Conservation (phyloP, 2,329 filamentous ascomycete genomes). For the Monosporascus sp. region DNA sequence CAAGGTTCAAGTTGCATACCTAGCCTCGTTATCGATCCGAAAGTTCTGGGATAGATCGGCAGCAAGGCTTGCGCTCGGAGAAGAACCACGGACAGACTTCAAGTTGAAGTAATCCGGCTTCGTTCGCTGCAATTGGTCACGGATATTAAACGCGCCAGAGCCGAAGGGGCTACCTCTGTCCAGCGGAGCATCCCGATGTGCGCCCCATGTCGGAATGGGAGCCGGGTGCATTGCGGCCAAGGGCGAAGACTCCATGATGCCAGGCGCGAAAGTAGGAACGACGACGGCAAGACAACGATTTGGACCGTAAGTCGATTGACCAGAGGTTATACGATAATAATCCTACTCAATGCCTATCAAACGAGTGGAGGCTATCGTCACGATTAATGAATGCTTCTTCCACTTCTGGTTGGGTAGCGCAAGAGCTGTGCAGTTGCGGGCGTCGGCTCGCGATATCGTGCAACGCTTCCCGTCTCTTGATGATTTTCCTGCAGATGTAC, state of each 20-base stretch:
- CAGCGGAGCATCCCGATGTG: slow-evolving; percentile 41
- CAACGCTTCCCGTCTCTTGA: not conserved
- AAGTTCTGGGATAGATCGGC: slow-evolving; percentile 97
- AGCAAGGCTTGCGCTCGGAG: slow-evolving; percentile 83
- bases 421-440: not conserved
- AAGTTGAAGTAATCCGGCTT: slow-evolving; percentile 75
- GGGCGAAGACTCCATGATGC: slow-evolving; percentile 86
- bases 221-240: slow-evolving; percentile 86
- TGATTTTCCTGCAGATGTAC: not conserved
- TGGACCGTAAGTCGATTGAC: slow-evolving; percentile 2
- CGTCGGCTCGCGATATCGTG: not conserved
- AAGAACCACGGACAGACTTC: slow-evolving; percentile 75
- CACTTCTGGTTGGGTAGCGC: slow-evolving; percentile 10
- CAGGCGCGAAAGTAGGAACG: not conserved
- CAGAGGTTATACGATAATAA: slow-evolving; percentile 22
- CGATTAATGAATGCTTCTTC: slow-evolving; percentile 22
- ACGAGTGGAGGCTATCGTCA: slow-evolving; percentile 19
- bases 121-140: slow-evolving; percentile 61
- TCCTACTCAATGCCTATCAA: slow-evolving; percentile 23
- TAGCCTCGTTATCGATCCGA: slow-evolving; percentile 76
- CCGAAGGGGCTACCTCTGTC: slow-evolving; percentile 49
- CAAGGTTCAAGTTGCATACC: slow-evolving; percentile 50
- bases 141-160: slow-evolving; percentile 68
- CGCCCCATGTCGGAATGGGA: slow-evolving; percentile 59
- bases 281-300: not conserved